Base-by-base conservation (phyloP, 768 basidiomycete species). In the Russula foetens region DNA sequence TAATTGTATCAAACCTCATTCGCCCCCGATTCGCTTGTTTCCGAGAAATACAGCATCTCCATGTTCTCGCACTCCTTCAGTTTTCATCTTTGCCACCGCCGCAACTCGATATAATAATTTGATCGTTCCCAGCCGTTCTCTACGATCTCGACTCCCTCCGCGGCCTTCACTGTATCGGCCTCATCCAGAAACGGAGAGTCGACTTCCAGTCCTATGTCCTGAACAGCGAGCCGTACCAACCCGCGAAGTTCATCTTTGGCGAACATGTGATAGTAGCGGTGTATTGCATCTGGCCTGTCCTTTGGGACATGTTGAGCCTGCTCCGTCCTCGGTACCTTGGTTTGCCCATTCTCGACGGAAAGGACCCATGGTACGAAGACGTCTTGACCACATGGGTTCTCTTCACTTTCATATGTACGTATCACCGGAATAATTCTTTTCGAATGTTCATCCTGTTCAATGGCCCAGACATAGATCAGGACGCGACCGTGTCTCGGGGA, bases 181-280 rank as follows among this genome's bases (percentile, higher is more conserved):
- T 59, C 46, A 39, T n/a, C 41, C 28, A 14, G 28, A 28, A 31
- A 50, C 38, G 68, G 68, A 3, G 72, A 58, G 6, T 84, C 82
- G 31, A 92, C 74, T 4, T 71, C 62, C 28, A 93, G 69, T 0
- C 75, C 80, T 60, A 92, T 70, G 24, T 75, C 81, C 29, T 68
- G 62, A 3, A 88, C 88, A 0, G 94, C 93, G 35, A 81, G 76
- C 8, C 63, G 56, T 6, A 88, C 82, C 11, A 97, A 78, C 14
- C 71, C 71, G 19, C 69, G 63, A 50, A 99, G 79, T 72, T 99
- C 97, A 21, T 86, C 90, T 45, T 82, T 75, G 0, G 83, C 80
- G 69, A 98, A 99, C 81, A 99, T 90, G 71, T 99, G 97, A 70
- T 99, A 99, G 70, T 97, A 99, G 57, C 97, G 81, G 69, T 93